Base-by-base conservation (phyloP, 495 filamentous ascomycete species). In the Niebla homalea region DNA sequence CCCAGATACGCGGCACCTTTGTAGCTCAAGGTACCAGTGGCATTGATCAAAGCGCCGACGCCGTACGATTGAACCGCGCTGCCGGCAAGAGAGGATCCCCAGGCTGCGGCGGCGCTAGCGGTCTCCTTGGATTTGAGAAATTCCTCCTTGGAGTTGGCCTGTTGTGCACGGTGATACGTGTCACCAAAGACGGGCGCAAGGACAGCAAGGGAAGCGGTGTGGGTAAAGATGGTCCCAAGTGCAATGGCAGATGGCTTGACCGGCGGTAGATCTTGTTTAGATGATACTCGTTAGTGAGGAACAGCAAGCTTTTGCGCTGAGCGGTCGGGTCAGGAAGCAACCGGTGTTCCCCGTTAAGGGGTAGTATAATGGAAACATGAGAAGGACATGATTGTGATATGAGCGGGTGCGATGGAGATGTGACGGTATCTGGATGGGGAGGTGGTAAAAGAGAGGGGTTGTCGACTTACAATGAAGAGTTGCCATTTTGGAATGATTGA, bases 201-300 rank as follows among this genome's bases (percentile, higher is more conserved):
- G 56, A 98, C 80, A 54, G 84, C 84, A 53, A 89, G 71, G 46
- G 83, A 85, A 44, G 77, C 76, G 52, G 77, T 81, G 70, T 98
- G 90, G 74, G 84, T 95, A 79, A 94, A 98, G 66, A 87, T 65
- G 37, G 92, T 94, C 67, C 92, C 92, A 58, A 96, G 78, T 56
- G 90, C 92, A 62, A 98, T 94, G 54, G 92, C 92, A 44, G 90
- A 96, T 44, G 92, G 92, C 81, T 95, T 97, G 60, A 98, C 92
- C 39, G 92, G 76, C 58, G 92, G 92, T 52, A 98, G 80, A 63
- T 96, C 87, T 94, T 1, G 42, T 19, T 22, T 41, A 36, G 21
- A 14, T 35, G 23, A 41, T 4, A 38, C 18, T 37, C 35, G 7
- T 38, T n/a, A 26, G 36, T 20, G 53, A 22, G 43, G 32, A n/a